Evolutionary conservation across 2,329 filamentous ascomycete species (phyloP).

Genomic region (Xylogone sp.): DNA sequence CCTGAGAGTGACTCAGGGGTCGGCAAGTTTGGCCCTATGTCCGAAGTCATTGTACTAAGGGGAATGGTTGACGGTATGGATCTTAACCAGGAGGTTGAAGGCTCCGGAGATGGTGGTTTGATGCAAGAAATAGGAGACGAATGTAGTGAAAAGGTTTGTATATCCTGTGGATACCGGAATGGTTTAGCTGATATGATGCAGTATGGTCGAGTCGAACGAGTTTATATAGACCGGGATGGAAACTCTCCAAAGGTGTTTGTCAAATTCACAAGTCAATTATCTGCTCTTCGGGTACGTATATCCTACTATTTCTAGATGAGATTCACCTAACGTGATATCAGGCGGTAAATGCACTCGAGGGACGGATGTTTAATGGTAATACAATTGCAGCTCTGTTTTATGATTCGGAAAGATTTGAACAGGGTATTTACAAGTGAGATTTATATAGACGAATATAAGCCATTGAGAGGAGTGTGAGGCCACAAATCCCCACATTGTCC

Average conservation of each 20-base stretch:
- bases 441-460: neutral
- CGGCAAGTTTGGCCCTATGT: conserved; percentile 68
- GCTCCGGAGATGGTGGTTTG: conserved; percentile 56
- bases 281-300: conserved; percentile 70
- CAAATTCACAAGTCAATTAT: conserved; percentile 83
- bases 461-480: too few species aligned
- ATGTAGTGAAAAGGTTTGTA: conserved; percentile 70
- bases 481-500: too few species aligned
- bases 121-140: conserved; percentile 96
- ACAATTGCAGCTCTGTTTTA: conserved; percentile 79
- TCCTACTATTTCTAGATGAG: conserved; percentile 1
- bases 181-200: conserved; percentile 27
- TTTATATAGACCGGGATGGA: conserved; percentile 66
- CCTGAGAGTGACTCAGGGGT: conserved; percentile 34
- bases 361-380: conserved; percentile 85
- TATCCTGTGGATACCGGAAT: neutral
- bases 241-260: conserved; percentile 73
- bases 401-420: conserved; percentile 76
- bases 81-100: conserved; percentile 71
- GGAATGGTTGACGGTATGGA: conserved; percentile 87
- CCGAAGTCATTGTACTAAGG: conserved; percentile 74
- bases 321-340: conserved; percentile 32
- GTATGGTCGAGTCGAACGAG: conserved; percentile 79
- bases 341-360: conserved; percentile 88
- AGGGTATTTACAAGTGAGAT: conserved; percentile 46